phyloP scores from a whole-genome alignment of 805 yeast species.

The Monosporozyma solicola region DNA sequence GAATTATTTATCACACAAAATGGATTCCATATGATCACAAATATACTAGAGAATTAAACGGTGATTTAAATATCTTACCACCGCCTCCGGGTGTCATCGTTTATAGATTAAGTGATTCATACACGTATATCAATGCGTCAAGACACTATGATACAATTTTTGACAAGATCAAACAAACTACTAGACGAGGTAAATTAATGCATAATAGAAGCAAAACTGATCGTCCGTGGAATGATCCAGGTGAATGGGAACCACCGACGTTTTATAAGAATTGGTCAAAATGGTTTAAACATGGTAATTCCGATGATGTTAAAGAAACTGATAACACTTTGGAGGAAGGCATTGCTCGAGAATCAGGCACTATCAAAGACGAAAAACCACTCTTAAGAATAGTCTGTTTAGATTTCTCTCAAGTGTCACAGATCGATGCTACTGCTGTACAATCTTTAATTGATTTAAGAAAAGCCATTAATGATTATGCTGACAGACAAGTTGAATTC shows the following conservation, averaged over 20 bases:
- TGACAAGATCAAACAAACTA: conserved; percentile 53
- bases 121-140: conserved; percentile 74
- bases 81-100: conserved; percentile 92
- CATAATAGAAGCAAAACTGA: conserved; percentile 34
- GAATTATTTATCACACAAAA: conserved; percentile 42
- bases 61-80: conserved; percentile 48
- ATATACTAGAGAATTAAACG: conserved; percentile 40
- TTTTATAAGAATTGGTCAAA: conserved; percentile 15
- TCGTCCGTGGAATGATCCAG: conserved; percentile 89
- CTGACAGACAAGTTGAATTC: conserved; percentile 78
- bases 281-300: conserved; percentile 11
- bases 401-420: conserved; percentile 72
- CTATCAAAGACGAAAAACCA: conserved; percentile 47
- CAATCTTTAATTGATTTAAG: conserved; percentile 71
- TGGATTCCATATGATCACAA: conserved; percentile 55
- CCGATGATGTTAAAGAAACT: conserved; percentile 11
- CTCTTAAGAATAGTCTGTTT: conserved; percentile 60
- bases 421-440: conserved; percentile 69
- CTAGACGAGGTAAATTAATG: conserved; percentile 50
- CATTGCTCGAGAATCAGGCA: conserved; percentile 26
- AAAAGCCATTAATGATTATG: conserved; percentile 60
- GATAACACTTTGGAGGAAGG: not conserved
- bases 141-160: conserved; percentile 59
- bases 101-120: conserved; percentile 72
- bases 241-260: conserved; percentile 38